Evolutionary conservation across 202 grass and related monocot species (phyloP), one percentile per base, ranked within the genome.

Genomic region (Tripidium arundinaceum): DNA sequence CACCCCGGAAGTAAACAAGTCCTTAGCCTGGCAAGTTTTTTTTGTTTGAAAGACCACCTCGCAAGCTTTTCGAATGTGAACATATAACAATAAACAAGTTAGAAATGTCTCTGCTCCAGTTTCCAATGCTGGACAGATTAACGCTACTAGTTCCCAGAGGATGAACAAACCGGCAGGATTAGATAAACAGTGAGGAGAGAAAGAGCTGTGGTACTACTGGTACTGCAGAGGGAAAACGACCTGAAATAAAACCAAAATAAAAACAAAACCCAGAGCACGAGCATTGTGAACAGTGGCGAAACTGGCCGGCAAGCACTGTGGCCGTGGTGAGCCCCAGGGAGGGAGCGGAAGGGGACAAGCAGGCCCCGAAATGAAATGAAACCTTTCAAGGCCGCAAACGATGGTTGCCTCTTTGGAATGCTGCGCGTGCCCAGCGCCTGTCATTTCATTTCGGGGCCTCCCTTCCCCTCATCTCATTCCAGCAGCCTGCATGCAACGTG

Each of bases 371-470:
- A 64, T 22, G 52, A 57, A 57, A 57, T 24, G 76, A 88, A 75
- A 55, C 62, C 81, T 84, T 71, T 78, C 65, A 67, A 81, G 59
- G 82, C 82, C 82, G 75, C 81, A 88, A 80, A 31, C 8, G 5
- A 14, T 68, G 40, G 82, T 76, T 89, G 71, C 82, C 38, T 66
- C 82, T 61, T 81, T 55, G 77, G 66, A 81, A 89, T 70, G 78
- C 78, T 70, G 70, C 70, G 57, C 76, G 81, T 80, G 77, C 36
- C 40, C 63, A 49, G 62, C 24, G 75, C 74, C 46, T 78, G 68
- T 78, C 74, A 57, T 11, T 65, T 72, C 66, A 16, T 29, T 18
- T 15, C 13, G 65, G 65, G 39, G 25, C 58, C 65, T 25, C 37
- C n/a, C 10, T 3, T 41, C 21, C n/a, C 24, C 40, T 27, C n/a